phyloP scores from a whole-genome alignment of 75 land plant genomes.

The Cupressus sempervirens region DNA sequence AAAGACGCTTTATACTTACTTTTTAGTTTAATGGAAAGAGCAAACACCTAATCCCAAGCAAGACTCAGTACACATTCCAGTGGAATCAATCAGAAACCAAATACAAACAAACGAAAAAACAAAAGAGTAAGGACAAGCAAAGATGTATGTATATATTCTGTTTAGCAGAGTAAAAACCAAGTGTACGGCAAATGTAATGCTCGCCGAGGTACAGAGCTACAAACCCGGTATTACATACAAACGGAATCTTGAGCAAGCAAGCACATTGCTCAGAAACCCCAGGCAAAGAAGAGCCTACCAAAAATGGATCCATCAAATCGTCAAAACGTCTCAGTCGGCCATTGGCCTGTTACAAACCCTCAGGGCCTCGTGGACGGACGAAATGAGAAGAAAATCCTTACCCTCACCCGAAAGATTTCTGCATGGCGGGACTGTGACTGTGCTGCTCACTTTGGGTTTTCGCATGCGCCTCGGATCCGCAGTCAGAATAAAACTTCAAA shows the following conservation, averaged over 20 bases:
- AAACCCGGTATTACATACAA: not conserved
- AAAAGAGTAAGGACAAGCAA: not conserved
- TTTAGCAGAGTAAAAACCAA: not conserved
- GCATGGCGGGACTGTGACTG: not conserved
- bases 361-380: conserved; percentile 4
- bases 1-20: too few relatives aligned
- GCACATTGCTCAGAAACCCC: not conserved
- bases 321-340: conserved; percentile 10
- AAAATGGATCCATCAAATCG: not conserved
- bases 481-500: not conserved
- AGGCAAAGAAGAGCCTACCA: not conserved
- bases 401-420: not conserved
- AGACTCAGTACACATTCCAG: not conserved
- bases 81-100: too few relatives aligned
- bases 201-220: not conserved
- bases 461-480: not conserved
- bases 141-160: not conserved
- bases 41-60: too few relatives aligned
- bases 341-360: not conserved
- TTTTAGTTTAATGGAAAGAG: too few relatives aligned
- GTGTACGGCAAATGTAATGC: not conserved
- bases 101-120: too few relatives aligned
- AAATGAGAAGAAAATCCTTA: not conserved
- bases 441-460: not conserved
- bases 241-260: not conserved